phyloP scores from a whole-genome alignment of 352 stramenopile genomes.

The Phytophthora constricta region DNA sequence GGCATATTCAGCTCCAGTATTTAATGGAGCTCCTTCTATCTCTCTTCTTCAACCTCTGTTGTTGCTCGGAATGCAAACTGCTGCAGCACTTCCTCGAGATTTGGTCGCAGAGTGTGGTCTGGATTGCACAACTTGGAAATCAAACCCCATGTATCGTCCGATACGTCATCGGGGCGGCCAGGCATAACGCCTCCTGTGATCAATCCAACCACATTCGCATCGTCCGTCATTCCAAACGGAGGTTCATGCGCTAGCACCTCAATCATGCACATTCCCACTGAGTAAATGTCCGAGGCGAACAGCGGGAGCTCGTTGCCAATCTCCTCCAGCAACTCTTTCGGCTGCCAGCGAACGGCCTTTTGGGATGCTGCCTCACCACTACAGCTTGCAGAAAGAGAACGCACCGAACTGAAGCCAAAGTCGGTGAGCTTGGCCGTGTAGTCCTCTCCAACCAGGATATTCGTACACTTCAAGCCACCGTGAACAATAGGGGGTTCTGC shows the following conservation, averaged over 20 bases:
- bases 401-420: too few relatives aligned
- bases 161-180: not conserved
- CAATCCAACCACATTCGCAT: not conserved
- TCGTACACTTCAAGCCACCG: conserved; percentile 17
- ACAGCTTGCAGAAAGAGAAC: too few relatives aligned
- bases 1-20: too few relatives aligned
- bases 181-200: not conserved
- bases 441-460: conserved; percentile 9
- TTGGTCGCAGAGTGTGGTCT: not conserved
- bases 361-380: not conserved
- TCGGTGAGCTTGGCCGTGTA: not conserved
- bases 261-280: conserved; percentile 24
- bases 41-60: too few relatives aligned
- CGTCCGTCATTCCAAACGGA: not conserved
- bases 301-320: not conserved
- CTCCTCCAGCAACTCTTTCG: conserved; percentile 14
- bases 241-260: conserved; percentile 6
- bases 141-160: not conserved
- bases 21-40: too few relatives aligned
- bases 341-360: conserved; percentile 17
- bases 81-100: not conserved
- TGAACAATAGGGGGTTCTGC: conserved; percentile 16
- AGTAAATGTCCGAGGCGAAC: conserved; percentile 18
- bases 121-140: not conserved
- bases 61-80: too few relatives aligned